phyloP scores from a whole-genome alignment of 2,329 filamentous ascomycete species.

The Cladophialophora chaetospira region DNA sequence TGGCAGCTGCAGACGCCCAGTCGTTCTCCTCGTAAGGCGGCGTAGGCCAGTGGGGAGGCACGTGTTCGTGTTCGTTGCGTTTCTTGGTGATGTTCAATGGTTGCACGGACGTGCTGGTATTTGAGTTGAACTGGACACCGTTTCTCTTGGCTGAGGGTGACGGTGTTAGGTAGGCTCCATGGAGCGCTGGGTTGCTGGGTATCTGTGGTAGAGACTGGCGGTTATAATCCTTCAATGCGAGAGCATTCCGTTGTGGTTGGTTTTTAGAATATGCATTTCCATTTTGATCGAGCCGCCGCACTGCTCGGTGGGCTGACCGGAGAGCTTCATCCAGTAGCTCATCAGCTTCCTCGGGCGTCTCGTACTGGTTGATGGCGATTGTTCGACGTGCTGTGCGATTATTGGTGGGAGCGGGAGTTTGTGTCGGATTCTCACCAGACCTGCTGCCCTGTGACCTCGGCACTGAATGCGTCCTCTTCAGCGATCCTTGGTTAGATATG shows the following conservation, averaged over 20 bases:
- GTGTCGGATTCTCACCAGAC: constrained; percentile 38
- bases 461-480: constrained; percentile 32
- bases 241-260: constrained; percentile 43
- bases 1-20: constrained; percentile 81
- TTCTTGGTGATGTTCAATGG: constrained; percentile 69
- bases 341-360: constrained; percentile 94
- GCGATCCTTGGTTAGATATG: constrained; percentile 25
- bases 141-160: constrained; percentile 82
- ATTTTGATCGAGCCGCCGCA: constrained; percentile 65
- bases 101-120: constrained; percentile 55
- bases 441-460: constrained; percentile 30
- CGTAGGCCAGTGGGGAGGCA: constrained; percentile 81
- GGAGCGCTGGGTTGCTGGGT: constrained; percentile 20
- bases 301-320: constrained; percentile 72
- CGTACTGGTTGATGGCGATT: constrained; percentile 76
- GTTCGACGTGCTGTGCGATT: constrained; percentile 74
- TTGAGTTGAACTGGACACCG: constrained; percentile 69
- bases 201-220: constrained; percentile 40
- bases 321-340: constrained; percentile 90
- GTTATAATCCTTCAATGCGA: constrained; percentile 38
- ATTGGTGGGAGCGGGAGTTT: constrained; percentile 65
- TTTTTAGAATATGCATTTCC: constrained; percentile 41
- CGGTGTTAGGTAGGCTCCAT: constrained; percentile 65
- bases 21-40: constrained; percentile 93
- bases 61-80: constrained; percentile 52